phyloP scores from a whole-genome alignment of 345 rosid species.

The Camelina sativa region DNA sequence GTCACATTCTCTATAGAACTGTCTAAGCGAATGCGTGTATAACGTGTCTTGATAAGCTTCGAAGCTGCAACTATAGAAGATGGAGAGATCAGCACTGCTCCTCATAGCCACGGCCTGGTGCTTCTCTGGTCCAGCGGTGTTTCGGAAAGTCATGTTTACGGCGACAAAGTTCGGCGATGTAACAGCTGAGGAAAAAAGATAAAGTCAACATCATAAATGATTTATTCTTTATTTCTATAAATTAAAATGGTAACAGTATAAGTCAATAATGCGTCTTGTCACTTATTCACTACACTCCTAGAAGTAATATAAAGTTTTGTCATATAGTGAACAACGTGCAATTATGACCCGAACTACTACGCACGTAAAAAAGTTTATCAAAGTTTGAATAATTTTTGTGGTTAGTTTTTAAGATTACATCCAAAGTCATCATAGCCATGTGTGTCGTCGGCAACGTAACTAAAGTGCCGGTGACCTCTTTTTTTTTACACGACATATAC shows the following conservation, averaged over 20 bases:
- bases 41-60: conserved; percentile 90
- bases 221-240: neutral
- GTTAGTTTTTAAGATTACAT: neutral
- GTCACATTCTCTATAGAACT: conserved; percentile 87
- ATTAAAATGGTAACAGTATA: neutral
- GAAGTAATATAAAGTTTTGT: conserved; percentile 39
- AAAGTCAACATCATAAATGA: neutral
- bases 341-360: conserved; percentile 26
- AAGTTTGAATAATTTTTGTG: neutral
- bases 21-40: conserved; percentile 75
- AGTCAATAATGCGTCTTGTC: conserved; percentile 39
- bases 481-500: neutral
- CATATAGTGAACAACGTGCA: conserved; percentile 38
- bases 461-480: neutral
- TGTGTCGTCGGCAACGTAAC: conserved; percentile 6
- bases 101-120: conserved; percentile 89
- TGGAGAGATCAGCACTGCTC: conserved; percentile 73
- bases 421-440: neutral
- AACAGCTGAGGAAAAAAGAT: conserved; percentile 59
- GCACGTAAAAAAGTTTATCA: conserved; percentile 14
- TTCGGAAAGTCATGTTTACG: conserved; percentile 76
- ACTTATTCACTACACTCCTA: conserved; percentile 37
- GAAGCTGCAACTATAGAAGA: conserved; percentile 83
- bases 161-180: conserved; percentile 78
- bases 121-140: conserved; percentile 85